These are phyloP conservation scores for Rhodotorula paludigena DNA, from an alignment of 768 basidiomycete species.

Conservation along the genomic window DNA sequence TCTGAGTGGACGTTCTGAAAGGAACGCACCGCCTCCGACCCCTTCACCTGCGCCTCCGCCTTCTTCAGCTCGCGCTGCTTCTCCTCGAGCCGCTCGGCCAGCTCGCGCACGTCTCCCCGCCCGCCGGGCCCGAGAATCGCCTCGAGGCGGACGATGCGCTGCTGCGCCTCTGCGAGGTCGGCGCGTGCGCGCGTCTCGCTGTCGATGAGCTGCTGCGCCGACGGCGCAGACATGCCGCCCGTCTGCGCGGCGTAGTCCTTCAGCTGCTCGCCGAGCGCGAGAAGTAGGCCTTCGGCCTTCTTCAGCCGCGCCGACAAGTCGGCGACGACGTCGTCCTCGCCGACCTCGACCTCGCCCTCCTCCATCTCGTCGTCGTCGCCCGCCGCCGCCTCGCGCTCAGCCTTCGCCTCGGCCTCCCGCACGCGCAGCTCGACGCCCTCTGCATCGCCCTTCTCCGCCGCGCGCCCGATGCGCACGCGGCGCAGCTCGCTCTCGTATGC, in stretches of 20 bases:
- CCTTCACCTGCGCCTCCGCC: conserved; percentile 60
- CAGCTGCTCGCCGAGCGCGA: conserved; percentile 38
- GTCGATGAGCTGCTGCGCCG: conserved; percentile 50
- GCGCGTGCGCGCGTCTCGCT: conserved; percentile 44
- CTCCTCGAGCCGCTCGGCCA: conserved; percentile 58
- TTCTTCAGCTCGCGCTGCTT: conserved; percentile 66
- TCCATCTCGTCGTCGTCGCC: conserved; percentile 62
- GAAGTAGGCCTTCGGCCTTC: conserved; percentile 21
- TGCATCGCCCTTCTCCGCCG: conserved; percentile 57
- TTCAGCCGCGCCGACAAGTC: conserved; percentile 45
- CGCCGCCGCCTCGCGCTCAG: background rate
- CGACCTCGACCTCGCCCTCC: conserved; percentile 42
- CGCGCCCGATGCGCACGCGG: conserved; percentile 69
- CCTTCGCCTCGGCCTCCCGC: background rate
- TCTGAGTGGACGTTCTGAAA: background rate
- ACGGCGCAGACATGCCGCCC: conserved; percentile 57
- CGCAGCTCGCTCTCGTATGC: conserved; percentile 67
- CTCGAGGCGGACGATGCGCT: conserved; percentile 58
- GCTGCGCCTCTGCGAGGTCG: conserved; percentile 36
- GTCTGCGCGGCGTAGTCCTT: conserved; percentile 53
- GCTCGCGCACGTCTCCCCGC: conserved; percentile 54
- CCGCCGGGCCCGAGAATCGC: conserved; percentile 58
- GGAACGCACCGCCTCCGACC: conserved; percentile 60
- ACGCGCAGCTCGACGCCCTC: conserved; percentile 7
- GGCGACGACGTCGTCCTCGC: conserved; percentile 50